These are phyloP conservation scores for Rubroboletus pulcherrimus DNA, from an alignment of 768 basidiomycete species.

Conservation along the genomic window DNA sequence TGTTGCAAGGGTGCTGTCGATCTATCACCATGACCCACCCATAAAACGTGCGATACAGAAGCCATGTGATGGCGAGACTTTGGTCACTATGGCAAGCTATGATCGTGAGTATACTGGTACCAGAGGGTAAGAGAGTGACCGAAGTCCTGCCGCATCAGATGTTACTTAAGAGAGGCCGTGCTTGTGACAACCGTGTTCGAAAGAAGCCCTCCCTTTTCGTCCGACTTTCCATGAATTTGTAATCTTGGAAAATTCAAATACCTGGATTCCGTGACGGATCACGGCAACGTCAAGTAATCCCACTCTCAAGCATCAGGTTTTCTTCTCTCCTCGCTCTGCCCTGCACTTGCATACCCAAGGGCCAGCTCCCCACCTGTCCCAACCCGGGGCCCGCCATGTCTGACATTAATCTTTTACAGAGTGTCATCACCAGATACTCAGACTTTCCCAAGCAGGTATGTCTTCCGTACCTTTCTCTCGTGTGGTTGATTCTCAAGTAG, in stretches of 20 bases:
- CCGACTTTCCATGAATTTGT: not conserved
- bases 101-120: no score
- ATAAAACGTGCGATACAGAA: not conserved
- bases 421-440: constrained; percentile 54
- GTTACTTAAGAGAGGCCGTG: not conserved
- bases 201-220: not conserved
- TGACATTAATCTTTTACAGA: constrained; percentile 69
- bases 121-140: not conserved
- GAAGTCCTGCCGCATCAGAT: not conserved
- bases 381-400: constrained; percentile 45
- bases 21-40: constrained; percentile 21
- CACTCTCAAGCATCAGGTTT: not conserved
- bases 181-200: not conserved
- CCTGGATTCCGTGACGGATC: constrained; percentile 1
- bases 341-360: constrained; percentile 1
- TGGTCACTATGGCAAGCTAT: no score
- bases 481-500: not conserved
- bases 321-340: not conserved
- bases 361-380: not conserved
- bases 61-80: no score
- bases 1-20: constrained; percentile 34
- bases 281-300: constrained; percentile 4
- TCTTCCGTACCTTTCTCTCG: not conserved
- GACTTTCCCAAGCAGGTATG: constrained; percentile 91
- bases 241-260: not conserved